Percentiles rank a stretch among this genome's conserved stretches.
phyloP scores from a whole-genome alignment of 2,329 filamentous ascomycete species.

The Phyllosticta capitalensis region DNA sequence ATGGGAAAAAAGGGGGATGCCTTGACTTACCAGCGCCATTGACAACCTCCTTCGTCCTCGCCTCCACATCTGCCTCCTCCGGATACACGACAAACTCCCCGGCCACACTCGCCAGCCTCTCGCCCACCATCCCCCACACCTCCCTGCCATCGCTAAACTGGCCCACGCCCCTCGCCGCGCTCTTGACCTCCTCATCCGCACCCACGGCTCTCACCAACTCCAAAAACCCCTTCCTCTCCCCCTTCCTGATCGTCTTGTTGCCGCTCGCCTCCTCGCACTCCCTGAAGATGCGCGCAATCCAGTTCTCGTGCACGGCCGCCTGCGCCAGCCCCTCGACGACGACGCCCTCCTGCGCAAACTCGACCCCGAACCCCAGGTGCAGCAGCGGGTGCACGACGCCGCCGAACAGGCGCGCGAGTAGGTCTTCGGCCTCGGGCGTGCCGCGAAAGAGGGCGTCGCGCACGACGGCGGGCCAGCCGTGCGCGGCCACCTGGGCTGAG shows the following conservation, averaged over 20 bases:
- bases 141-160: slow-evolving; percentile 57
- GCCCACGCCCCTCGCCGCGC: slow-evolving; percentile 44
- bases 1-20: background rate
- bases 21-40: slow-evolving; percentile 44
- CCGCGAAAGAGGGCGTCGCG: slow-evolving; percentile 60
- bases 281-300: slow-evolving; percentile 45
- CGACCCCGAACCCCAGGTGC: slow-evolving; percentile 75
- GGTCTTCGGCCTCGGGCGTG: slow-evolving; percentile 54
- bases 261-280: slow-evolving; percentile 42
- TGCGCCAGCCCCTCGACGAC: slow-evolving; percentile 74
- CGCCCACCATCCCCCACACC: slow-evolving; percentile 51
- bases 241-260: slow-evolving; percentile 16
- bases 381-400: slow-evolving; percentile 73
- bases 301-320: slow-evolving; percentile 56
- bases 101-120: slow-evolving; percentile 38
- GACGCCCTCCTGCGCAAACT: slow-evolving; percentile 72
- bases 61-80: slow-evolving; percentile 44
- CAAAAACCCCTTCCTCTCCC: slow-evolving; percentile 34
- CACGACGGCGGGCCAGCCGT: slow-evolving; percentile 53
- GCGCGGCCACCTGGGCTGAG: slow-evolving; percentile 57
- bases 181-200: slow-evolving; percentile 46
- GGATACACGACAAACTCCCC: slow-evolving; percentile 3
- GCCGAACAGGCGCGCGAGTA: slow-evolving; percentile 59
- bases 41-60: slow-evolving; percentile 58
- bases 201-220: slow-evolving; percentile 54